Evolutionary conservation across 345 rosid genomes (phyloP), one percentile per base, ranked within the genome.

Genomic region (Eutrema japonicum): DNA sequence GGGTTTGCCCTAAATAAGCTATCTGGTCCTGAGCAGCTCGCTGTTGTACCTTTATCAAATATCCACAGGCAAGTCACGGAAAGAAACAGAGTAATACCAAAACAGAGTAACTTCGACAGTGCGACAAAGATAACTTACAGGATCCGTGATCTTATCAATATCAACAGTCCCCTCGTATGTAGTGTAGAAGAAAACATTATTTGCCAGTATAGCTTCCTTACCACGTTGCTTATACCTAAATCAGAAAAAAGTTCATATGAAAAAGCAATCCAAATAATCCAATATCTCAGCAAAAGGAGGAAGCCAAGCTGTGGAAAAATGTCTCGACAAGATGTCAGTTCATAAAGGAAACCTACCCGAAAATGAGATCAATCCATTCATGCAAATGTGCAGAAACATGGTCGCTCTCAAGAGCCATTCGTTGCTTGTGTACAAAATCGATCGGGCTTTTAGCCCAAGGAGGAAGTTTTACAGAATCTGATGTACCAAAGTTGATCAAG

Each of bases 291-390:
- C 40, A 64, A 33, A 16, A 65, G 2, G 38, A 62, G 33, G 45
- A 48, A 45, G 45, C 30, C 16, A 40, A 52, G 8, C 12, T 66
- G 27, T 66, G 22, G 30, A 40, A 6, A 65, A 68, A 56, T 46
- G 55, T 59, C 52, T 60, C 11, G 7, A 49, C 40, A 48, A 61
- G 68, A 59, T 22, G 26, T 41, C 3, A 41, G 29, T 33, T 43
- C 41, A 45, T 43, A 50, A 47, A 55, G 47, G 74, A 78, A 78
- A 77, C 77, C n/a, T 60, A 92, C 99, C 99, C 99, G 68, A 92
- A 95, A 64, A 95, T 81, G 72, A 95, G 98, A 82, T 95, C 99
- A 61, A 95, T 89, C 99, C 99, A 95, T 75, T 92, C 97, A 82
- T 95, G 93, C 86, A 95, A 83, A 85, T 89, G 96, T 63, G 89